Base-by-base conservation (phyloP, 1,139 yeast species). In the Groenewaldozyma sp. region DNA sequence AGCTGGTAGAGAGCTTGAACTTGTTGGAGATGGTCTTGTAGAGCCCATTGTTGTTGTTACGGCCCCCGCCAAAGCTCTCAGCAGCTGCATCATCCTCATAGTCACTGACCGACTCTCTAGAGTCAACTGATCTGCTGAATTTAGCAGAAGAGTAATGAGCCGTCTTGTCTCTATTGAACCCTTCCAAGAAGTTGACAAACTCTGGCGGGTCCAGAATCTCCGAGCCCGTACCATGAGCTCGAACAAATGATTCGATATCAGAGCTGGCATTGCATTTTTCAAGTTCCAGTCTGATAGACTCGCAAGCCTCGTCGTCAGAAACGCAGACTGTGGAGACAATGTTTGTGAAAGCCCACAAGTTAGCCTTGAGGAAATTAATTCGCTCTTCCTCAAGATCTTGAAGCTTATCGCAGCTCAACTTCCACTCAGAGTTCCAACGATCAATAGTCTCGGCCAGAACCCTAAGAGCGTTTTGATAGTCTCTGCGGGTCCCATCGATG, bases 261-360 rank as follows among this genome's bases (percentile, higher is more conserved):
- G 63, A 64, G 3, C 64, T 65, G 4, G 83, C 76, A 22, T 76
- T 79, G 45, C 88, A 78, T 41, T 73, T 71, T 42, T 88, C 95
- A 45, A 86, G 68, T 2, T 73, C 63, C 6, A 76, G 62, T 41
- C 95, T 71, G 14, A 87, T 73, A 43, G 68, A 67, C 55, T 86
- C 95, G 40, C 82, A 82, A n/a, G 62, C 63, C 39, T 77, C 82
- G 54, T 84, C 95, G 50, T 80, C 82, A 37, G 76, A 76, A 21
- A 86, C 91, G 56, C 94, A 84, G 4, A 79, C 70, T 0, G 86
- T 71, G 3, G 94, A 83, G 10, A 82, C 68, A 39, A 78, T 70
- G 58, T 86, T 86, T 40, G 94, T 79, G 58, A 72, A 88, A 34
- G 79, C 82, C 80, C 95, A 93, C 47, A 93, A 62, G 53, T 81